A percentile compares a stretch with the other conserved stretches of the same genome.
phyloP scores from a whole-genome alignment of 2,329 filamentous ascomycete genomes.

The Penicillium sp. region DNA sequence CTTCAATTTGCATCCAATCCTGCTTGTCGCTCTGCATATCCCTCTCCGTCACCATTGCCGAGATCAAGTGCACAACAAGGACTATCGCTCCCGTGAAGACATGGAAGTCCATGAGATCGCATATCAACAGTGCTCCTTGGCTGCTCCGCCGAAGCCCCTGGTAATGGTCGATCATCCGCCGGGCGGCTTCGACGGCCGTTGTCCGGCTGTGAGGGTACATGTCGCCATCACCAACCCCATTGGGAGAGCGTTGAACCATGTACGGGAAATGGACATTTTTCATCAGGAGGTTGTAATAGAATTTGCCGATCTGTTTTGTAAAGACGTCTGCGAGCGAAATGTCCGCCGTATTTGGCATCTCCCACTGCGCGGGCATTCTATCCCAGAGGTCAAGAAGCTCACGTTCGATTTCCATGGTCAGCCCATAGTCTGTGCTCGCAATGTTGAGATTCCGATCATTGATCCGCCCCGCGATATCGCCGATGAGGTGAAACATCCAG shows the following conservation, averaged over 20 bases:
- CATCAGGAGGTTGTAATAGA: background rate
- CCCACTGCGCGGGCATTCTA: background rate
- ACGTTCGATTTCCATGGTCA: background rate
- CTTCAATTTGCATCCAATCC: background rate
- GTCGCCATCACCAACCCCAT: too few relatives aligned
- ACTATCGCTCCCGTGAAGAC: background rate
- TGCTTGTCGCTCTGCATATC: background rate
- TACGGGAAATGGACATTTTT: conserved; percentile 1
- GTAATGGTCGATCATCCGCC: background rate
- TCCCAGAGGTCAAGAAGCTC: background rate
- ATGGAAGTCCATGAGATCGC: conserved; percentile 1
- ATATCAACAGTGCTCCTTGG: background rate
- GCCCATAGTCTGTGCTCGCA: background rate
- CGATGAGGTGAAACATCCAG: background rate
- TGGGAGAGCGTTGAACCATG: background rate
- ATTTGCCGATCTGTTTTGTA: background rate
- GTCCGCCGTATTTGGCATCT: background rate
- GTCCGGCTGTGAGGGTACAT: background rate
- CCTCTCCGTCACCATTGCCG: background rate
- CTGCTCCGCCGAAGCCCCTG: background rate
- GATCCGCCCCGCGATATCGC: background rate
- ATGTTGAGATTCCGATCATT: background rate
- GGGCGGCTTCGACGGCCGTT: background rate
- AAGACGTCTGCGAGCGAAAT: background rate
- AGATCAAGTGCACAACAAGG: background rate